Base-by-base conservation (phyloP, 345 rosid species). In the Kandelia obovata region DNA sequence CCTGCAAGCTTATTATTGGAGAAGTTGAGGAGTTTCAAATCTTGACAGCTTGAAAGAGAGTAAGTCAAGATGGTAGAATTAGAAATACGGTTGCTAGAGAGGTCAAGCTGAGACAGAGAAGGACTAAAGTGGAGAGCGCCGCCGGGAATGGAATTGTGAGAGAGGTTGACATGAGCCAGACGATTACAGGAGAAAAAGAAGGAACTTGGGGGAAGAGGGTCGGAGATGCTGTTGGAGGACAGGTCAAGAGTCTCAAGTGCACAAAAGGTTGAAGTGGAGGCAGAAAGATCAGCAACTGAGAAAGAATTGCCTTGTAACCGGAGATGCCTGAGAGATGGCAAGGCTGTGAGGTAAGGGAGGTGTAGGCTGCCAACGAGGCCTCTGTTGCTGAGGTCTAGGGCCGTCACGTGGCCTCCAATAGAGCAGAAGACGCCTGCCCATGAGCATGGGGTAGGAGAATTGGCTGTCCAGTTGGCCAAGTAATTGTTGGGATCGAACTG, bases 361-460 rank as follows among this genome's bases (percentile, higher is more conserved):
- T 80, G 75, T 1, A 93, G 77, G 26, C 49, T 58, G 31, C 97
- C 97, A 43, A 21, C 37, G 7, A 93, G 81, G 73, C 88, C 87
- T 0, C 78, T 71, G 75, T 84, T 76, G 59, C 79, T 73, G 65
- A 93, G 91, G 78, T 86, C 66, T 11, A 91, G 69, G 58, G 86
- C 67, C 10, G 79, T 35, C 46, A 89, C 87, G 7, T 71, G 75
- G 70, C 90, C 85, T 37, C 72, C 83, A 8, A 0, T 4, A 32
- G 91, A 85, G 79, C 97, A 92, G 39, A 83, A 77, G 58, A 90
- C 87, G 52, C 98, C 98, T 32, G n/a, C 70, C 96, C 96, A 89
- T 6, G 83, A 77, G 46, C 96, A 88, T 2, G 90, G 84, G 59
- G 11, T 61, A 9, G 66, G 58, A 28, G 89, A 81, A 66, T 55